Evolutionary conservation across 805 yeast species (phyloP).

Genomic region (Lipomyces yamanashiensis): DNA sequence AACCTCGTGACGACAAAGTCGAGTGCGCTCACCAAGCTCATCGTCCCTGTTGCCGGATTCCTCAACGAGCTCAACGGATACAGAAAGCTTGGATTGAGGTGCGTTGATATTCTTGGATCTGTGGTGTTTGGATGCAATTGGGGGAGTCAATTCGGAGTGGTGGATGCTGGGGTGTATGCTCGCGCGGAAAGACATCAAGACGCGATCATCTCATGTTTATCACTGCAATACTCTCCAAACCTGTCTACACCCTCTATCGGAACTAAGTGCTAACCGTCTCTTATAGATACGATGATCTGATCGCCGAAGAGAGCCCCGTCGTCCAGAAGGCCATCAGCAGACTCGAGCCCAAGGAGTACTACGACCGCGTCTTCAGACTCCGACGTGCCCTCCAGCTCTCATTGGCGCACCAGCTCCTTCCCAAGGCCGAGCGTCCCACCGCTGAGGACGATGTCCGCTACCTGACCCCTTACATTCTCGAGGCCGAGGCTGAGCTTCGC

Average conservation of each 20-base stretch:
- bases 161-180: background rate
- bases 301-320: slow-evolving; percentile 84
- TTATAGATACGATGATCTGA: slow-evolving; percentile 75
- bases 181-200: background rate
- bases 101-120: slow-evolving; percentile 4
- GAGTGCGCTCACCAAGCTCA: slow-evolving; percentile 74
- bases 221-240: background rate
- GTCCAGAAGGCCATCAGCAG: slow-evolving; percentile 87
- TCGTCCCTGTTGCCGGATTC: slow-evolving; percentile 78
- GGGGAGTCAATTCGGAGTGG: background rate
- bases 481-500: slow-evolving; percentile 88
- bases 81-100: slow-evolving; percentile 87
- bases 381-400: slow-evolving; percentile 90
- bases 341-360: slow-evolving; percentile 80
- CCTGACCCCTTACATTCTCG: slow-evolving; percentile 85
- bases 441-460: slow-evolving; percentile 82
- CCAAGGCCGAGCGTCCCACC: slow-evolving; percentile 75
- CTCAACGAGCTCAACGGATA: slow-evolving; percentile 82
- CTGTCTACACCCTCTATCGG: no score
- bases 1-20: slow-evolving; percentile 44
- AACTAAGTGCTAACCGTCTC: background rate
- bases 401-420: slow-evolving; percentile 81
- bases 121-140: no score
- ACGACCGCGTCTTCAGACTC: slow-evolving; percentile 90
- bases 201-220: background rate